phyloP scores from a whole-genome alignment of 139 green algal genomes.

The Chlamydomonas sphaeroides region DNA sequence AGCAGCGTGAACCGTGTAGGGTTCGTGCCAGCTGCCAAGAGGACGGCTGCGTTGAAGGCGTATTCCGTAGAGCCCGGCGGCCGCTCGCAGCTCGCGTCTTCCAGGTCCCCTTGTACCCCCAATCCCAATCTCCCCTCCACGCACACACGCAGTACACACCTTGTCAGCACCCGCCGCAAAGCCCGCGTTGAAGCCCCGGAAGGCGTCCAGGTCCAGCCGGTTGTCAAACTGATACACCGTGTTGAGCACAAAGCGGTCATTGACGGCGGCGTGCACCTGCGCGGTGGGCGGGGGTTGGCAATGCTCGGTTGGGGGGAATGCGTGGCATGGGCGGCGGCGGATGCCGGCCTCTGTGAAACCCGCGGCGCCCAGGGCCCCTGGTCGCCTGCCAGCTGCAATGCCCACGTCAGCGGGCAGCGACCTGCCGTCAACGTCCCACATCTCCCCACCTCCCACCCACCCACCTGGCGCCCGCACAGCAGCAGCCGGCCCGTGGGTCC shows the following conservation, averaged over 20 bases:
- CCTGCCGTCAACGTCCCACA: no score
- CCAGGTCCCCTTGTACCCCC: no score
- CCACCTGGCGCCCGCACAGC: slow-evolving; percentile 25
- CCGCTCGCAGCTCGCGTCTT: no score
- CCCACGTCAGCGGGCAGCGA: no score
- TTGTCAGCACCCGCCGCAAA: slow-evolving; percentile 51
- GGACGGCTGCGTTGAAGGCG: not conserved
- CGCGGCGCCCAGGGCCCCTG: no score
- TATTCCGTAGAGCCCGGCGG: no score
- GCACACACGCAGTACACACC: slow-evolving; percentile 2
- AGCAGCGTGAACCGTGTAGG: no score
- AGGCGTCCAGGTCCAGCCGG: slow-evolving; percentile 36
- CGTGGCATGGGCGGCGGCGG: not conserved
- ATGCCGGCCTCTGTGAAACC: no score
- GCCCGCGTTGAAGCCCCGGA: slow-evolving; percentile 33
- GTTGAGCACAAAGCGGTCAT: slow-evolving; percentile 56
- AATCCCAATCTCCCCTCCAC: no score
- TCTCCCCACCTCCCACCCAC: not conserved
- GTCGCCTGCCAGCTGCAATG: no score
- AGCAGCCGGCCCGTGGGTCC: slow-evolving; percentile 14
- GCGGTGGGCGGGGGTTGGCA: not conserved
- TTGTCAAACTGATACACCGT: slow-evolving; percentile 40
- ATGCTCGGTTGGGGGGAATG: not conserved
- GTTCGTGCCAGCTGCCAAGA: no score
- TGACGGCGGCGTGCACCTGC: slow-evolving; percentile 51